Percentiles rank a stretch among this genome's conserved stretches.
Conservation (phyloP, 2,329 filamentous ascomycete species). For the Ilyonectria robusta region DNA sequence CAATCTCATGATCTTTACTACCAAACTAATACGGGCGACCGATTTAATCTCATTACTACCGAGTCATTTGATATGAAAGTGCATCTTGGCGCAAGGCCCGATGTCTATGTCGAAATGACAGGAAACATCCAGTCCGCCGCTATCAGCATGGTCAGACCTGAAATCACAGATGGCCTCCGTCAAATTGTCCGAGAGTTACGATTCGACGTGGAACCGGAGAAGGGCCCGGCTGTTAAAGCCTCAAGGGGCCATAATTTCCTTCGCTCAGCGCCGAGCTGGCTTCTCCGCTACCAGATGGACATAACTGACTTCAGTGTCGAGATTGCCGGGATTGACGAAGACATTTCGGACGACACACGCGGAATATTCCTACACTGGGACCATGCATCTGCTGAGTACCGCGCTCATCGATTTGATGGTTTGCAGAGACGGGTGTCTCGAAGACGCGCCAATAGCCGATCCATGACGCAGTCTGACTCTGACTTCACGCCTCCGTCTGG, state of each 20-base stretch:
- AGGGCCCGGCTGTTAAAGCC: slow-evolving; percentile 63
- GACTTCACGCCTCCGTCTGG: slow-evolving; percentile 63
- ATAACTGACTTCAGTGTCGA: slow-evolving; percentile 92
- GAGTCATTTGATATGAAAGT: slow-evolving; percentile 91
- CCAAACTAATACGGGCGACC: slow-evolving; percentile 85
- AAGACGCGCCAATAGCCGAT: slow-evolving; percentile 81
- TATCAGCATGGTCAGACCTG: slow-evolving; percentile 89
- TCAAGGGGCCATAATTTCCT: slow-evolving; percentile 77
- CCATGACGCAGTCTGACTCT: slow-evolving; percentile 77
- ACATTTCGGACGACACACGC: slow-evolving; percentile 84
- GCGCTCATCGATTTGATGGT: slow-evolving; percentile 81
- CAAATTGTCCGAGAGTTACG: slow-evolving; percentile 91
- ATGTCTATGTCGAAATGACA: slow-evolving; percentile 85
- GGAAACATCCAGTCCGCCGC: slow-evolving; percentile 90
- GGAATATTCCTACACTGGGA: slow-evolving; percentile 91
- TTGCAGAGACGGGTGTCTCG: slow-evolving; percentile 71
- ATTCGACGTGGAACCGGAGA: slow-evolving; percentile 75
- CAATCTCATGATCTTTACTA: slow-evolving; percentile 94
- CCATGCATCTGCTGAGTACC: slow-evolving; percentile 90
- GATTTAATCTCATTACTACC: slow-evolving; percentile 89
- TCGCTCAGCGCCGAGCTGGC: slow-evolving; percentile 85
- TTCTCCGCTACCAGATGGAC: slow-evolving; percentile 86
- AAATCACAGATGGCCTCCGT: slow-evolving; percentile 92
- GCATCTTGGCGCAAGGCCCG: slow-evolving; percentile 86
- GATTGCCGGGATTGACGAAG: slow-evolving; percentile 87